Conservation (phyloP, 768 basidiomycete genomes). For the Hygrophoropsis aurantiaca region DNA sequence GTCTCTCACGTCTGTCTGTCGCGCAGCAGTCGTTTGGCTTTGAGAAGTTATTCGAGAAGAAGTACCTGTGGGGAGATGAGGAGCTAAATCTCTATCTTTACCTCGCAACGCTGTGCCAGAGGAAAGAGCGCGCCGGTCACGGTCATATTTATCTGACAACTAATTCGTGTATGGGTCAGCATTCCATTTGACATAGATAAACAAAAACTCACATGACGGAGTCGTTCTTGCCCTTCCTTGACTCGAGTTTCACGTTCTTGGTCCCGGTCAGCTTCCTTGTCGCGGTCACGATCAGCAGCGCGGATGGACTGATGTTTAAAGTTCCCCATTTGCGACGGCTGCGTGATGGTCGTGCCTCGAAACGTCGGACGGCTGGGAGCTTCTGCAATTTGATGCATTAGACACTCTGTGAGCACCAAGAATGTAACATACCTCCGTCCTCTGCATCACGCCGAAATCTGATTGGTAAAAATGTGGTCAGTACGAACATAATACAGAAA, state of each 20-base stretch:
- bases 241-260: slow-evolving; percentile 59
- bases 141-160: slow-evolving; percentile 88
- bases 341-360: slow-evolving; percentile 59
- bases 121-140: slow-evolving; percentile 64
- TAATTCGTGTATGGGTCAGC: slow-evolving; percentile 26
- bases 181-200: background rate
- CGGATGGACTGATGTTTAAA: slow-evolving; percentile 87
- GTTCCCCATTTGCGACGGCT: slow-evolving; percentile 91
- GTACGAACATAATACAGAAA: background rate
- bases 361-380: slow-evolving; percentile 63
- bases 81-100: slow-evolving; percentile 68
- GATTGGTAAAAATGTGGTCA: slow-evolving; percentile 12
- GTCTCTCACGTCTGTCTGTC: slow-evolving; percentile 62
- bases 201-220: slow-evolving; percentile 63
- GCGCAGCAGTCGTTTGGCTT: slow-evolving; percentile 37
- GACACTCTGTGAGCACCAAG: slow-evolving; percentile 1
- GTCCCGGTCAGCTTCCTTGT: slow-evolving; percentile 44
- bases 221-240: slow-evolving; percentile 75
- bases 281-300: slow-evolving; percentile 58
- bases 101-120: slow-evolving; percentile 48
- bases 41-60: slow-evolving; percentile 42
- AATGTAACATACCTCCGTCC: slow-evolving; percentile 55
- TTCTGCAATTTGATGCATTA: slow-evolving; percentile 33
- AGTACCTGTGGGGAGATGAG: slow-evolving; percentile 50
- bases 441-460: slow-evolving; percentile 80